Evolutionary conservation across 2,329 filamentous ascomycete genomes (phyloP).

Genomic region (Graphilbum ipis-grandicollis): DNA sequence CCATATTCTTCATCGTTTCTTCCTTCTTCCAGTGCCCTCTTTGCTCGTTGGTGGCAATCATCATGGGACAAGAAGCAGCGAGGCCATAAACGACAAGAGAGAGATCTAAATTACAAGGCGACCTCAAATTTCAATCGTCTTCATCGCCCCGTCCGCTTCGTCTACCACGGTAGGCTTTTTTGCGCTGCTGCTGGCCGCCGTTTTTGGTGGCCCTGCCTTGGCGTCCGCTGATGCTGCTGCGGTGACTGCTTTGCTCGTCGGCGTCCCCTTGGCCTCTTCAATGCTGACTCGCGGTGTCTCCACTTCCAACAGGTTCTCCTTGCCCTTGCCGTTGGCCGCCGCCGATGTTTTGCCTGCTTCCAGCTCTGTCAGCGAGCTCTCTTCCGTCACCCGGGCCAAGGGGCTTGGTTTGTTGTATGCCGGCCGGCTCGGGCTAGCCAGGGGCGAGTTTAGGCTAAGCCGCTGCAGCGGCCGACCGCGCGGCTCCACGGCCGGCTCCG

Average conservation of each 20-base stretch:
- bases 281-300: conserved; percentile 32
- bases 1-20: neutral
- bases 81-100: too few species aligned
- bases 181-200: conserved; percentile 3
- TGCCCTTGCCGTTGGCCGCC: conserved; percentile 19
- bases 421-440: conserved; percentile 46
- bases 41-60: neutral
- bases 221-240: conserved; percentile 3
- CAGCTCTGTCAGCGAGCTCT: conserved; percentile 26
- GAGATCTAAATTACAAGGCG: too few species aligned
- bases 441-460: conserved; percentile 44
- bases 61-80: too few species aligned
- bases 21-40: neutral
- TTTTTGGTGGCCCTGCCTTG: neutral
- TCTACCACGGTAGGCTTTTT: neutral
- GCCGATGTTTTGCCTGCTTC: conserved; percentile 2
- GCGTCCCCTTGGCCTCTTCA: conserved; percentile 15
- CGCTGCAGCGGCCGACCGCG: conserved; percentile 59
- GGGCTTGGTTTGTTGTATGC: conserved; percentile 53
- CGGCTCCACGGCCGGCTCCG: conserved; percentile 35
- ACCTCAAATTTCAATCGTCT: conserved; percentile 42
- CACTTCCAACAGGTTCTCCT: conserved; percentile 35
- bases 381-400: conserved; percentile 58
- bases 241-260: neutral
- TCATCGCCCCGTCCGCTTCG: conserved; percentile 35